Evolutionary conservation across 2,329 filamentous ascomycete genomes (phyloP), one percentile per base, ranked within the genome.

Genomic region (Anisogramma anomala): DNA sequence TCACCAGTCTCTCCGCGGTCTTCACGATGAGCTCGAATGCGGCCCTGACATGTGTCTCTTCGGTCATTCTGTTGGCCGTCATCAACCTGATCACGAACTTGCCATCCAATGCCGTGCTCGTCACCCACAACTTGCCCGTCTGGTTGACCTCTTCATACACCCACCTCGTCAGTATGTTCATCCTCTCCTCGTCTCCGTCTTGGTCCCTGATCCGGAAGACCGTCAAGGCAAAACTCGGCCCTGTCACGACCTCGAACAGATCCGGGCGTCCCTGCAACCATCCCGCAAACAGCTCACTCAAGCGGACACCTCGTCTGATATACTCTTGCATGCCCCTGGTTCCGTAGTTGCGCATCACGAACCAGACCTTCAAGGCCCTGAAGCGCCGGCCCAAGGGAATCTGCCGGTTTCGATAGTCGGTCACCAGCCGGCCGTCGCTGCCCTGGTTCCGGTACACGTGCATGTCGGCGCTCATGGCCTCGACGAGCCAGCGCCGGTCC

Each of bases 371-470:
- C 42, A 96, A 64, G 2, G 82, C 78, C 45, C 89, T 74, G 71
- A 95, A 95, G 13, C 89, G 72, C 3, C 89, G 72, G 6, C 89
- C 89, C 0, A 96, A 77, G 0, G 89, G 87, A 53, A 95, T 91
- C 63, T 94, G 87, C 89, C 89, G 95, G 68, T 96, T 88, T 32
- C 89, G 77, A 66, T 94, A 95, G 62, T 96, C 89, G 19, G 86
- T 94, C 1, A 95, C 89, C 2, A 89, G 71, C 0, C 86, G 86
- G 25, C 72, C 74, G 52, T 91, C 85, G 3, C 82, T 84, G 63
- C 80, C 86, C 4, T 76, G 67, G 62, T 95, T 95, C 48, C 79
- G 72, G 48, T 58, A 59, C 42, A 59, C 56, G 49, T 57, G 62
- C 20, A 95, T 75, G 65, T 94, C 95, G 4, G 81, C 72, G 0